Percentiles rank a stretch among this genome's conserved stretches.
phyloP scores from a whole-genome alignment of 2,329 filamentous ascomycete genomes.

The Davidsoniella neocaledoniae region DNA sequence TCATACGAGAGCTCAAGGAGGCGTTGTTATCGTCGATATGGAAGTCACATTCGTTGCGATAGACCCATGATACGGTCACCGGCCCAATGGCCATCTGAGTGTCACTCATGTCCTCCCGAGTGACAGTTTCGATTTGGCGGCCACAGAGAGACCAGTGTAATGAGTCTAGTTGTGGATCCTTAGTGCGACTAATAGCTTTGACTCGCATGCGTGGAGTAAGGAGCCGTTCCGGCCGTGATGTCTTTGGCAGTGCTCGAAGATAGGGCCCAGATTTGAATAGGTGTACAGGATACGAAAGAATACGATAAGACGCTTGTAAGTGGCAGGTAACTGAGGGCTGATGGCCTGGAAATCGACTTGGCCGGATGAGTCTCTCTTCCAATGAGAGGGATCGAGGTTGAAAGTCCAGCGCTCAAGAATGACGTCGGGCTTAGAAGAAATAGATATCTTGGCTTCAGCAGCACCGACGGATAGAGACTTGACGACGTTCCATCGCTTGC shows the following conservation, averaged over 20 bases:
- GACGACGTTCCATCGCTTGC: slow-evolving; percentile 82
- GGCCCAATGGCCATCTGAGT: slow-evolving; percentile 76
- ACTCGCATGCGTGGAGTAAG: slow-evolving; percentile 72
- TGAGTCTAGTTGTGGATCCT: slow-evolving; percentile 32
- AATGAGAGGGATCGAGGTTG: slow-evolving; percentile 7
- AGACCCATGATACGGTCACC: slow-evolving; percentile 65
- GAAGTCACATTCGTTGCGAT: slow-evolving; percentile 80
- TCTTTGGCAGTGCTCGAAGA: slow-evolving; percentile 57
- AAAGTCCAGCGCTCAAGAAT: slow-evolving; percentile 84
- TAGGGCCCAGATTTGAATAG: slow-evolving; percentile 27
- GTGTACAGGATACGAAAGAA: slow-evolving; percentile 77
- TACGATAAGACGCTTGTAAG: slow-evolving; percentile 95
- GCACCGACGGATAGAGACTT: slow-evolving; percentile 57
- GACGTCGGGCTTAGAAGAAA: slow-evolving; percentile 48
- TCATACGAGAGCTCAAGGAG: slow-evolving; percentile 78
- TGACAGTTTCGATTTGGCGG: slow-evolving; percentile 41
- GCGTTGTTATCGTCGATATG: slow-evolving; percentile 83
- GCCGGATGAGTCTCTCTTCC: background rate
- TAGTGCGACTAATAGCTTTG: slow-evolving; percentile 24
- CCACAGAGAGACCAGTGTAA: slow-evolving; percentile 56
- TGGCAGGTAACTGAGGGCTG: slow-evolving; percentile 51
- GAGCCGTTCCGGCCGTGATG: slow-evolving; percentile 15
- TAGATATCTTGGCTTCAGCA: slow-evolving; percentile 17
- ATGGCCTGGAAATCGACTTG: slow-evolving; percentile 44
- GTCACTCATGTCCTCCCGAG: slow-evolving; percentile 64